Evolutionary conservation across 2,329 filamentous ascomycete genomes (phyloP).

Genomic region (Ascomycota sp.): DNA sequence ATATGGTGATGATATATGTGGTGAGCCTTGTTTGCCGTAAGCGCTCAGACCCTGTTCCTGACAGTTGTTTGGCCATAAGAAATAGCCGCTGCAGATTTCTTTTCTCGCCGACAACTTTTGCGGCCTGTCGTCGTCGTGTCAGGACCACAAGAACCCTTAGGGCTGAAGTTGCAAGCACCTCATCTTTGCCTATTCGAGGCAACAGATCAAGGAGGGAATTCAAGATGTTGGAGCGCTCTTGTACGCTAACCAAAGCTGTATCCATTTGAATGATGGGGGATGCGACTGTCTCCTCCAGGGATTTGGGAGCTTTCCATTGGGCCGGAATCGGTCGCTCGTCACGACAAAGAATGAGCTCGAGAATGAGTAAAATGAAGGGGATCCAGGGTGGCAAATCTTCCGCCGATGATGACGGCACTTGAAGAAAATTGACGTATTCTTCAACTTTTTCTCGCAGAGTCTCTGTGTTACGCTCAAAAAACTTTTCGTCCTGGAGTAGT

Average conservation of each 20-base stretch:
- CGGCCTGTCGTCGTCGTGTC: constrained; percentile 58
- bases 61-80: constrained; percentile 85
- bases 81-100: constrained; percentile 79
- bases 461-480: constrained; percentile 58
- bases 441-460: constrained; percentile 58
- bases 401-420: constrained; percentile 42
- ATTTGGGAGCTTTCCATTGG: constrained; percentile 41
- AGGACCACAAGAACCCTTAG: constrained; percentile 72
- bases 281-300: constrained; percentile 25
- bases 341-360: constrained; percentile 78
- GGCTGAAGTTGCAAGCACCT: constrained; percentile 63
- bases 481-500: constrained; percentile 61
- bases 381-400: constrained; percentile 87
- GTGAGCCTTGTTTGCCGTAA: constrained; percentile 36
- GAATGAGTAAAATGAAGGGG: constrained; percentile 68
- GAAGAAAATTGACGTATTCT: constrained; percentile 61
- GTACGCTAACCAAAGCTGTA: constrained; percentile 33
- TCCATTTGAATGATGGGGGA: constrained; percentile 38
- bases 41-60: constrained; percentile 55
- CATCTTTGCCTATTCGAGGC: constrained; percentile 72
- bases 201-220: constrained; percentile 64
- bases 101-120: constrained; percentile 62
- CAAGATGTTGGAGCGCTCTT: constrained; percentile 52
- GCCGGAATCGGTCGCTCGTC: constrained; percentile 65
- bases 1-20: constrained; percentile 56